Conservation (phyloP, 768 basidiomycete genomes). For the Candolleomyces aberdarensis region DNA sequence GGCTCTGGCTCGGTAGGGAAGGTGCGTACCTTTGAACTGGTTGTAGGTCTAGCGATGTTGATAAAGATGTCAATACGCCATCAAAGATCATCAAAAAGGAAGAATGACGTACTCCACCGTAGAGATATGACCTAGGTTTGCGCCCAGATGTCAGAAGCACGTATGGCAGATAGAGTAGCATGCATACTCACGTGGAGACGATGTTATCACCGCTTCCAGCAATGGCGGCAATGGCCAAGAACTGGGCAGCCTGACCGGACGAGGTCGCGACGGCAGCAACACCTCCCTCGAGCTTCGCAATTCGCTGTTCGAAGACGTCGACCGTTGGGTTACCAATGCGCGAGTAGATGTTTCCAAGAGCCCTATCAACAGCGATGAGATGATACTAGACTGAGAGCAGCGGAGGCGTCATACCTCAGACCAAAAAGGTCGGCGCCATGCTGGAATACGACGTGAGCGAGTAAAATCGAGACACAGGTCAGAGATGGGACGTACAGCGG, state of each 20-base stretch:
- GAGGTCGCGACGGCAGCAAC: conserved; percentile 70
- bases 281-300: conserved; percentile 80
- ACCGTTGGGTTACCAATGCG: conserved; percentile 69
- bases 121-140: conserved; percentile 50
- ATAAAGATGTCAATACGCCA: neutral
- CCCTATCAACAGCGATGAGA: conserved; percentile 24
- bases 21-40: conserved; percentile 55
- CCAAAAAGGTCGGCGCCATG: conserved; percentile 75
- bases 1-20: conserved; percentile 9
- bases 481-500: conserved; percentile 40
- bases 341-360: conserved; percentile 61
- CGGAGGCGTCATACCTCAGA: conserved; percentile 35
- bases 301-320: conserved; percentile 75
- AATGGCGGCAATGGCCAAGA: conserved; percentile 62
- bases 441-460: conserved; percentile 24
- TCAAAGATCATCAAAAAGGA: neutral
- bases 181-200: conserved; percentile 55
- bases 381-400: neutral
- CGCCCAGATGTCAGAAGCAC: neutral
- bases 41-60: conserved; percentile 53
- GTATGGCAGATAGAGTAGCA: neutral
- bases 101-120: conserved; percentile 57
- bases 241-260: conserved; percentile 77
- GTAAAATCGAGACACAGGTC: neutral
- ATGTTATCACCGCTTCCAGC: conserved; percentile 74